Conservation (phyloP, 179 eudicot genomes). For the Amaranthus tricolor region DNA sequence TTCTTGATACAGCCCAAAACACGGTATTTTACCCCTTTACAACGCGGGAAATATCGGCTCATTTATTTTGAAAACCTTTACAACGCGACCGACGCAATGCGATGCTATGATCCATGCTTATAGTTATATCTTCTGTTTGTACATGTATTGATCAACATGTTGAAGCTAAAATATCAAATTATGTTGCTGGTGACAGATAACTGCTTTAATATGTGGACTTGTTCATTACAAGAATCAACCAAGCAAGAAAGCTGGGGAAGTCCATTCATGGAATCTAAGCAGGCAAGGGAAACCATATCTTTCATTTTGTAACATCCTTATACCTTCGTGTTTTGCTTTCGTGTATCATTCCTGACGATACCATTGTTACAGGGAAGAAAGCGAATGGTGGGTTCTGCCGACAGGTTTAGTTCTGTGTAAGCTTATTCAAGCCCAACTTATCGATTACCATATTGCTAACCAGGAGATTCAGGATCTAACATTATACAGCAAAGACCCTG, state of each 20-base stretch:
- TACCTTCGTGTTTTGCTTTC: background rate
- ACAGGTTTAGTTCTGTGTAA: constrained; percentile 63
- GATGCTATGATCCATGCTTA: background rate
- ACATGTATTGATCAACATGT: background rate
- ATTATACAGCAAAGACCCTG: constrained; percentile 69
- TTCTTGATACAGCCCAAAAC: too few species aligned
- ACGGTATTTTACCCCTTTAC: too few species aligned
- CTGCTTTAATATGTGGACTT: constrained; percentile 72
- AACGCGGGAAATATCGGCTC: too few species aligned
- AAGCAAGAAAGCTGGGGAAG: constrained; percentile 36
- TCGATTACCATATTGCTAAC: constrained; percentile 88
- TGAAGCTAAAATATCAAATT: constrained; percentile 2
- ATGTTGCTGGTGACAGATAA: constrained; percentile 45
- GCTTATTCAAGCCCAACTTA: constrained; percentile 63
- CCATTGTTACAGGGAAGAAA: constrained; percentile 67
- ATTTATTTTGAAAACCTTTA: too few species aligned
- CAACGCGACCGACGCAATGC: too few species aligned
- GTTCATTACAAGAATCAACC: constrained; percentile 58
- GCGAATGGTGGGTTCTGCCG: constrained; percentile 96
- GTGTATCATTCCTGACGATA: constrained; percentile 4
- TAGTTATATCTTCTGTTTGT: background rate
- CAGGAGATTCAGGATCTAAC: constrained; percentile 84
- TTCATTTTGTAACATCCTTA: background rate
- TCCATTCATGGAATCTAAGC: constrained; percentile 63
- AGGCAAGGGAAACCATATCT: constrained; percentile 45